Base-by-base conservation (phyloP, 495 filamentous ascomycete species). In the Daldinia decipiens region DNA sequence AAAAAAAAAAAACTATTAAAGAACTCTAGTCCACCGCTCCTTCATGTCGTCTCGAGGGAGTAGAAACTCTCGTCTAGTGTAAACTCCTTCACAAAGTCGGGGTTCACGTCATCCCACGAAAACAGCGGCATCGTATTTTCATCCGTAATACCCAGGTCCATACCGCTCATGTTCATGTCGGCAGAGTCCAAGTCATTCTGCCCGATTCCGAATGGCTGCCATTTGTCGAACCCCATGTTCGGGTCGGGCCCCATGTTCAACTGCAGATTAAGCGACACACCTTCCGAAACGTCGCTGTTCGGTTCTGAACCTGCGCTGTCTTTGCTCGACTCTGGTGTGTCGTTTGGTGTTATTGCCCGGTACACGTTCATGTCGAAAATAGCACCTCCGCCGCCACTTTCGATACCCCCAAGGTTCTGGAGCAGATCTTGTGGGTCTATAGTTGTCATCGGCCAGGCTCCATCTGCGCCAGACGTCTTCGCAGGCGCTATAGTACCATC, bases 311-410 rank as follows among this genome's bases (percentile, higher is more conserved):
- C 69, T 5, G 81, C 81, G 67, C 81, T 80, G 58, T 87, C 83
- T 70, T 86, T 86, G 74, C 81, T 82, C 8, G 85, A 87, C 56
- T 87, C 85, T 6, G 85, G 85, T 9, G 85, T 87, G 65, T 87
- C 84, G 34, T 87, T 86, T 0, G 85, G 85, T 50, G 85, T 84
- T 45, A 83, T 67, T 7, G 77, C 78, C 29, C 83, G 79, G 62
- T 85, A 86, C 8, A 81, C 73, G 52, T 70, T 79, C 74, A 84
- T 79, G 51, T 87, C 84, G 0, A 78, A 74, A 53, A 84, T 78
- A 5, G 83, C 74, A 12, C 78, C 83, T 11, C 71, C 69, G n/a
- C 77, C 78, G 36, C 79, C 79, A n/a, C 68, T 72, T 39, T 80
- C 78, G 12, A 81, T 68, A 1, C 74, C 75, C 4, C 69, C 70